phyloP scores from a whole-genome alignment of 805 yeast species.

The Phaffomyces antillensis region DNA sequence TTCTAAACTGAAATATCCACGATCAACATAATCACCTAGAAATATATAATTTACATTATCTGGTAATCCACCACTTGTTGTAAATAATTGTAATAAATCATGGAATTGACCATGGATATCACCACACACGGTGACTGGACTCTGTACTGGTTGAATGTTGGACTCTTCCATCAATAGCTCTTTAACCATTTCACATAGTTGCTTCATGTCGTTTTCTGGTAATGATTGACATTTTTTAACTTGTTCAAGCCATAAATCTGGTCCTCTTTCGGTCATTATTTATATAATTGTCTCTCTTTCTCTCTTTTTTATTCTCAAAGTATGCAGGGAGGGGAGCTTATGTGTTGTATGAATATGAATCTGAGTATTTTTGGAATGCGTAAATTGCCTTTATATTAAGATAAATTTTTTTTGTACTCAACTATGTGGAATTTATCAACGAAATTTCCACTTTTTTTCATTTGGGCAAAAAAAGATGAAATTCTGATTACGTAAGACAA shows the following conservation, averaged over 20 bases:
- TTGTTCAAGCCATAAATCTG: conserved; percentile 94
- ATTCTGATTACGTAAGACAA: too few species aligned
- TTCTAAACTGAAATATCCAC: conserved; percentile 94
- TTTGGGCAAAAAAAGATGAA: too few species aligned
- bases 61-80: conserved; percentile 91
- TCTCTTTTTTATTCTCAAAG: too few species aligned
- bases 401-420: too few species aligned
- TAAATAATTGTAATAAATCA: conserved; percentile 82
- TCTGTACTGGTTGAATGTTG: conserved; percentile 86
- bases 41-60: conserved; percentile 75
- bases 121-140: conserved; percentile 94
- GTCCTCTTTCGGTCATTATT: conserved; percentile 66
- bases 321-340: neutral
- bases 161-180: conserved; percentile 94
- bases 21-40: conserved; percentile 92
- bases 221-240: conserved; percentile 84
- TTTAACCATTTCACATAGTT: conserved; percentile 89
- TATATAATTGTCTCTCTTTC: neutral
- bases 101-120: conserved; percentile 98
- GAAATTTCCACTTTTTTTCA: too few species aligned
- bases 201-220: conserved; percentile 92
- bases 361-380: too few species aligned
- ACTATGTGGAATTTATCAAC: too few species aligned
- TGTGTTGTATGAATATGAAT: neutral
- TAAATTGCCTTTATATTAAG: too few species aligned